These are phyloP conservation scores for Saturnispora halmiae DNA, from an alignment of 805 yeast genomes.

Conservation along the genomic window DNA sequence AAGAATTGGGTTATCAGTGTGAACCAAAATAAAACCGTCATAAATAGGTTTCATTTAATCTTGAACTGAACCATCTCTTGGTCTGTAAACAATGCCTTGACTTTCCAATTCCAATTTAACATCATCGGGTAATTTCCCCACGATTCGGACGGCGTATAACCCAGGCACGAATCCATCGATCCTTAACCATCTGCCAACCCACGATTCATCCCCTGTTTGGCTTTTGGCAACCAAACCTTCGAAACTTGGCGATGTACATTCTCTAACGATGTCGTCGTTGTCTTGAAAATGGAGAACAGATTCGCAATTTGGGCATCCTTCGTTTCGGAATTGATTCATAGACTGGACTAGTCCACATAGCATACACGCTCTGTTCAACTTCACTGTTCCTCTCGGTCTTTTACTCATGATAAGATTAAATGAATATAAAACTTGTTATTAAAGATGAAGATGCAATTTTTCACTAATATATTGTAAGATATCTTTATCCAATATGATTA, in stretches of 20 bases:
- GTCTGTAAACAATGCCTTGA: conserved; percentile 78
- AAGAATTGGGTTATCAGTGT: too few species aligned
- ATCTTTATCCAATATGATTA: background rate
- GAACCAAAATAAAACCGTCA: too few species aligned
- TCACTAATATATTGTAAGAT: background rate
- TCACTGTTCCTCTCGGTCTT: conserved; percentile 34
- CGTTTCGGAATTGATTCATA: conserved; percentile 60
- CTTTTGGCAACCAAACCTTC: conserved; percentile 92
- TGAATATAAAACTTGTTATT: background rate
- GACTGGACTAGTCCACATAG: conserved; percentile 90
- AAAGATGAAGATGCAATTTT: background rate
- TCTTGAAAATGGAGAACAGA: conserved; percentile 64
- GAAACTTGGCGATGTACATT: conserved; percentile 92
- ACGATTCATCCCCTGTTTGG: conserved; percentile 63
- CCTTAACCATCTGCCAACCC: conserved; percentile 97
- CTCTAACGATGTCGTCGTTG: conserved; percentile 78
- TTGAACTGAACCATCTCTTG: conserved; percentile 79
- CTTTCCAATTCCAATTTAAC: conserved; percentile 61
- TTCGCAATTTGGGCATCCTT: conserved; percentile 96
- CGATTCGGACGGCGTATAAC: conserved; percentile 85
- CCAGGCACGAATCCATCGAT: conserved; percentile 86
- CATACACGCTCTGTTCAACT: conserved; percentile 92
- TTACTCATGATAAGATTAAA: conserved; percentile 13
- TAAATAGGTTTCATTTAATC: conserved; percentile 22
- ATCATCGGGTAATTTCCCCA: conserved; percentile 86